These are phyloP conservation scores for Tarenaya hassleriana DNA, from an alignment of 345 rosid genomes.

Conservation along the genomic window DNA sequence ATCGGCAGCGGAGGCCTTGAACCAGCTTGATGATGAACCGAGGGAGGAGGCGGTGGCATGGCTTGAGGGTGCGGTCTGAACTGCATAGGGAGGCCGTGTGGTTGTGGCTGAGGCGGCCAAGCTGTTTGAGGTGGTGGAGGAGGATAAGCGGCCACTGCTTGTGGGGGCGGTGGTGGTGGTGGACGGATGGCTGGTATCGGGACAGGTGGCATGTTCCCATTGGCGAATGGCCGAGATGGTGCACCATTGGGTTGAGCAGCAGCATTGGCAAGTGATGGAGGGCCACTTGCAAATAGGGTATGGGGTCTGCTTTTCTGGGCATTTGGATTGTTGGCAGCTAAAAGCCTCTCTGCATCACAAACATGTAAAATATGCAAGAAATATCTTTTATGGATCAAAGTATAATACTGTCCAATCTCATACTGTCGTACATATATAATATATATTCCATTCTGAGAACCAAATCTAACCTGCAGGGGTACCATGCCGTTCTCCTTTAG, in stretches of 20 bases:
- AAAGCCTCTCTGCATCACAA: constrained; percentile 70
- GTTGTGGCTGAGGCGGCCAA: constrained; percentile 74
- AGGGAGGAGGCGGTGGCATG: constrained; percentile 68
- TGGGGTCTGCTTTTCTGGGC: constrained; percentile 88
- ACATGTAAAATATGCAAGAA: not conserved
- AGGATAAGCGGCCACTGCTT: constrained; percentile 29
- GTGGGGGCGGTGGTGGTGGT: constrained; percentile 80
- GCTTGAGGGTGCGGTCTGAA: constrained; percentile 62
- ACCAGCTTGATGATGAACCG: constrained; percentile 28
- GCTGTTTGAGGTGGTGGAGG: constrained; percentile 45
- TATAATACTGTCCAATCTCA: not conserved
- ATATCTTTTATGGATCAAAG: not conserved
- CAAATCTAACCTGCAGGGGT: constrained; percentile 81
- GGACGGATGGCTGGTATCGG: constrained; percentile 50
- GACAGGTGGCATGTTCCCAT: constrained; percentile 49
- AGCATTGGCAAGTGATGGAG: constrained; percentile 51
- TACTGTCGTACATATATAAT: not conserved
- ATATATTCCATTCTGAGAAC: not conserved
- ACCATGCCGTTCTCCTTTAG: constrained; percentile 98
- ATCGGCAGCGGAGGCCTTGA: constrained; percentile 69
- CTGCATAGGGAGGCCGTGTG: constrained; percentile 67
- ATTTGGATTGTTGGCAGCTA: constrained; percentile 90
- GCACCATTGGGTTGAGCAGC: constrained; percentile 60
- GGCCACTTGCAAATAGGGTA: constrained; percentile 88
- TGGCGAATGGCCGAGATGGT: constrained; percentile 68